phyloP scores from a whole-genome alignment of 805 yeast species.

The Soucietia sequanensis region DNA sequence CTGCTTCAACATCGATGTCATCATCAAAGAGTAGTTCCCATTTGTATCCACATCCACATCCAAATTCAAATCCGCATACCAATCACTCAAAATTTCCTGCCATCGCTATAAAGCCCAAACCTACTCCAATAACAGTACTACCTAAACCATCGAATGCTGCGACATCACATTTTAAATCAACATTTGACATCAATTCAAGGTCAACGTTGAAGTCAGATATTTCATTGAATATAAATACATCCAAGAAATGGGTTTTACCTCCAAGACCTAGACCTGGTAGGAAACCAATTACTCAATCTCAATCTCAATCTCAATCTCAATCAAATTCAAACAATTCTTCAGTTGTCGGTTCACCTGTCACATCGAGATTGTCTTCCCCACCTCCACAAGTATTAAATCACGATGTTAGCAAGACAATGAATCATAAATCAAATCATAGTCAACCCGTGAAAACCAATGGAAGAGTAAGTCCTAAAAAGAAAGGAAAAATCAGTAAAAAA shows the following conservation, averaged over 20 bases:
- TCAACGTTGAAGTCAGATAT: conserved; percentile 13
- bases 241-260: conserved; percentile 40
- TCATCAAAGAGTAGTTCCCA: no score
- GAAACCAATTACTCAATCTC: conserved; percentile 23
- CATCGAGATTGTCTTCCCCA: not conserved
- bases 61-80: no score
- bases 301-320: not conserved
- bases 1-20: not conserved
- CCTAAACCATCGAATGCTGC: conserved; percentile 26
- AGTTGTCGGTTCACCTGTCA: no score
- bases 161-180: conserved; percentile 12
- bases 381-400: not conserved
- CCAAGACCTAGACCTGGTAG: conserved; percentile 44
- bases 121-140: conserved; percentile 24
- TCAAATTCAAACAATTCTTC: no score
- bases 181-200: conserved; percentile 19
- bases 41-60: no score
- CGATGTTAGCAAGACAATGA: conserved; percentile 8
- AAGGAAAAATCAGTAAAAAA: conserved; percentile 8
- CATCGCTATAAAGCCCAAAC: conserved; percentile 37
- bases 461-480: conserved; percentile 10
- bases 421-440: not conserved
- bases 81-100: conserved; percentile 20
- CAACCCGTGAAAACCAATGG: no score
- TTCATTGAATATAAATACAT: conserved; percentile 33